A percentile compares a stretch with the other conserved stretches of the same genome.
Evolutionary conservation across 257 asterid species (phyloP).

Genomic region (Schizonepeta tenuifolia): DNA sequence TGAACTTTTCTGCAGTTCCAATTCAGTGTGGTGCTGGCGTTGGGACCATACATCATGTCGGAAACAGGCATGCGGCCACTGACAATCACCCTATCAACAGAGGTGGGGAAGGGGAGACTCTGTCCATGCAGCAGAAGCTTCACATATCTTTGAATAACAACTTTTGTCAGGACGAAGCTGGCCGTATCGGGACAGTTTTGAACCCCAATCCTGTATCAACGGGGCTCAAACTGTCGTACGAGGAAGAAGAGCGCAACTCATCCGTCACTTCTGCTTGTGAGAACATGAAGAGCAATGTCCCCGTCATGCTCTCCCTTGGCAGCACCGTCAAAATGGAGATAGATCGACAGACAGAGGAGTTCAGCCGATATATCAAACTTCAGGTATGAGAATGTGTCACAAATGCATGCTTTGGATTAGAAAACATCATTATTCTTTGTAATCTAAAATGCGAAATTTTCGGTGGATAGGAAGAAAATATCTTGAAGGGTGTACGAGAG

Average conservation of each 20-base stretch:
- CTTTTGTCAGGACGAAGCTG: conserved; percentile 45
- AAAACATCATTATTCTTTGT: background rate
- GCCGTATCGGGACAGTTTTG: conserved; percentile 46
- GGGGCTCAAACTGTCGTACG: conserved; percentile 65
- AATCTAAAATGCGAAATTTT: conserved; percentile 4
- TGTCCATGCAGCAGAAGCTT: conserved; percentile 55
- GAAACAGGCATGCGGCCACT: conserved; percentile 42
- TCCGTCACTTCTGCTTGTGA: conserved; percentile 53
- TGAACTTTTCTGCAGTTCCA: conserved; percentile 49
- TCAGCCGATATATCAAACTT: conserved; percentile 52
- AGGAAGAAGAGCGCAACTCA: conserved; percentile 63
- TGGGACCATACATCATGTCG: conserved; percentile 44
- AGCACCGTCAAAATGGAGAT: conserved; percentile 52
- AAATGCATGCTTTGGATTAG: background rate
- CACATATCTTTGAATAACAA: conserved; percentile 52
- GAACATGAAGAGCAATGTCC: conserved; percentile 37
- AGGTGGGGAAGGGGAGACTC: conserved; percentile 49
- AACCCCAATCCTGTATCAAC: conserved; percentile 67
- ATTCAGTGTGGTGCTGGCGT: conserved; percentile 45
- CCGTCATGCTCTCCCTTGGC: conserved; percentile 43
- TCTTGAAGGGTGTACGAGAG: conserved; percentile 60
- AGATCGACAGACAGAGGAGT: conserved; percentile 60
- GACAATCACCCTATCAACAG: conserved; percentile 45
- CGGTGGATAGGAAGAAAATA: conserved; percentile 53
- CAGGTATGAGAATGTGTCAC: conserved; percentile 51